Conservation (phyloP, 1,284 basidiomycete genomes). For the Puccinia coronata region DNA sequence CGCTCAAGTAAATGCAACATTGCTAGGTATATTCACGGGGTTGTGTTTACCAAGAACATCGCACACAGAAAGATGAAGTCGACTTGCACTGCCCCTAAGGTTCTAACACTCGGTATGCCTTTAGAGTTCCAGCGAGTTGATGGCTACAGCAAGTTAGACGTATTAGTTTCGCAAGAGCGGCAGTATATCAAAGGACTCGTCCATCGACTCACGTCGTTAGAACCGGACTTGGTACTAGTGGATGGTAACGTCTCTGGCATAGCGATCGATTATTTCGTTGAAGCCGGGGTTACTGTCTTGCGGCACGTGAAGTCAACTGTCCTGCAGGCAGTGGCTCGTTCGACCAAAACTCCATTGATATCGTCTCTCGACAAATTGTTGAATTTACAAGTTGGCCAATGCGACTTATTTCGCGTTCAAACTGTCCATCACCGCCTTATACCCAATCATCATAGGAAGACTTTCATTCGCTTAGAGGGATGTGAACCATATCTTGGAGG, state of each 20-base stretch:
- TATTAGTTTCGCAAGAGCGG: slow-evolving; percentile 88
- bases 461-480: slow-evolving; percentile 96
- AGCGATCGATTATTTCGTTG: slow-evolving; percentile 83
- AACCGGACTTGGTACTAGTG: slow-evolving; percentile 89
- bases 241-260: slow-evolving; percentile 89
- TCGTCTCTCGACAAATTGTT: slow-evolving; percentile 93
- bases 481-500: slow-evolving; percentile 88
- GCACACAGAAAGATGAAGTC: slow-evolving; percentile 77
- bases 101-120: slow-evolving; percentile 95
- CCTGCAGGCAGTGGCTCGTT: slow-evolving; percentile 81
- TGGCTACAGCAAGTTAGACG: slow-evolving; percentile 87
- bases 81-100: slow-evolving; percentile 68
- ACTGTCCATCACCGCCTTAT: slow-evolving; percentile 92
- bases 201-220: slow-evolving; percentile 80
- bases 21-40: slow-evolving; percentile 70
- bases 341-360: slow-evolving; percentile 92
- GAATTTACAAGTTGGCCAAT: slow-evolving; percentile 86
- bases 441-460: slow-evolving; percentile 79
- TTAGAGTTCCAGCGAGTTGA: slow-evolving; percentile 92
- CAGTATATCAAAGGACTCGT: slow-evolving; percentile 90
- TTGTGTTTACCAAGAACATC: slow-evolving; percentile 96
- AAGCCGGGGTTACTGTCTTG: slow-evolving; percentile 86
- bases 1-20: not conserved
- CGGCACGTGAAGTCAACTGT: slow-evolving; percentile 84
- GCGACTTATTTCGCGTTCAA: slow-evolving; percentile 81